Base-by-base conservation (phyloP, 306 rosid species). In the Carpinus viminea region DNA sequence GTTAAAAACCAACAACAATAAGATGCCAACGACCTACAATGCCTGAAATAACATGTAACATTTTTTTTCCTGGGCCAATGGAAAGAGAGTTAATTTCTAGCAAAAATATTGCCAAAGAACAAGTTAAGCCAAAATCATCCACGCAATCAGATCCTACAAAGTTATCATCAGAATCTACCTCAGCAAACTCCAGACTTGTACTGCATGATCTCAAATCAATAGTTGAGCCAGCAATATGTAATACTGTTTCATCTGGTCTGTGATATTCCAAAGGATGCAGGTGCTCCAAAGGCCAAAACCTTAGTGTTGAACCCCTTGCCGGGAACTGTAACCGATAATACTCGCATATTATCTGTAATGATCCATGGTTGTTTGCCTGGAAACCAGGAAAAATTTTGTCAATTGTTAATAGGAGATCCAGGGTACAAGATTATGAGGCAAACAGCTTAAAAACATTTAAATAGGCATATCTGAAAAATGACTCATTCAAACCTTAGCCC, bases 401-500 rank as follows among this genome's bases (percentile, higher is more conserved):
- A 80, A 77, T 66, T 60, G 68, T 79, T 65, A 59, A 52, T 66
- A 55, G 50, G 68, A 38, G 71, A 80, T 68, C 46, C 61, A 82
- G 26, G 64, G 60, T 62, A 74, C 66, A 74, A 69, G 13, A 78
- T 12, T 68, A 34, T 17, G 24, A 47, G 7, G 66, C 52, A 21
- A 34, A 66, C 76, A 68, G 24, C 76, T 56, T 15, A 53, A 46
- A 53, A 68, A 54, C 48, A 68, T 41, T 5, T 16, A 38, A 66
- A 68, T 68, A 31, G 48, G 48, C 71, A 65, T 21, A 68, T 78
- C 74, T 47, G 2, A 85, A 81, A 71, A 26, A 72, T 48, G 80
- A 82, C 18, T 8, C 21, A 5, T 55, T 48, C 56, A 28, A 72
- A 96, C 99, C 97, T 93, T 96, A 12, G 99, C 98, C 98, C 99